A percentile compares a stretch with the other conserved stretches of the same genome.
Evolutionary conservation across 208 protist genomes (phyloP).

Genomic region (Leishmania tarentolae): DNA sequence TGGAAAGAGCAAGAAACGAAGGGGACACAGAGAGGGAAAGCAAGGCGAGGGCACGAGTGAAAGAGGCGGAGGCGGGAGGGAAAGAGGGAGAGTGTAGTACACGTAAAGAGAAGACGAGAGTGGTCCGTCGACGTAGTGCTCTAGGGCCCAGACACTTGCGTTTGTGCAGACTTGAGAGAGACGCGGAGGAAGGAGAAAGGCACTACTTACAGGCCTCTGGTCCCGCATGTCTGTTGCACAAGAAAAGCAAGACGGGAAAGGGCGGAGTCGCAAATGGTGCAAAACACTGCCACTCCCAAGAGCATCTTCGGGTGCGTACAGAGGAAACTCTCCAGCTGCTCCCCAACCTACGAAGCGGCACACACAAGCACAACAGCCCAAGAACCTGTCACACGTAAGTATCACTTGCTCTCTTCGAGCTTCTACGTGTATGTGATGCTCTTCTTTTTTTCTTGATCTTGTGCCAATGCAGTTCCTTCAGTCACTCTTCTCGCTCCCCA

Average conservation of each 20-base stretch:
- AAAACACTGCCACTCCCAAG: not conserved
- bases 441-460: not conserved
- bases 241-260: not conserved
- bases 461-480: not conserved
- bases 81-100: not conserved
- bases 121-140: not conserved
- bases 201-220: too few relatives aligned
- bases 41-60: not conserved
- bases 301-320: not conserved
- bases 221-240: not conserved
- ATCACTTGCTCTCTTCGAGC: not conserved
- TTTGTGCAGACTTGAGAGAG: not conserved
- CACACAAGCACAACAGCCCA: not conserved
- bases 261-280: not conserved
- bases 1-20: not conserved
- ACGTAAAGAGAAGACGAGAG: too few relatives aligned
- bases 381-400: not conserved
- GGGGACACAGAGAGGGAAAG: not conserved
- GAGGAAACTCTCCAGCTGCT: not conserved
- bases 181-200: not conserved
- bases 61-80: not conserved
- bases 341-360: not conserved
- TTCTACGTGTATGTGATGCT: not conserved
- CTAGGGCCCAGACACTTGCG: not conserved
- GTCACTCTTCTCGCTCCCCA: not conserved